Evolutionary conservation across 192 early-diverging fungal genomes (phyloP).

Genomic region (Phlyctochytrium planicorne): DNA sequence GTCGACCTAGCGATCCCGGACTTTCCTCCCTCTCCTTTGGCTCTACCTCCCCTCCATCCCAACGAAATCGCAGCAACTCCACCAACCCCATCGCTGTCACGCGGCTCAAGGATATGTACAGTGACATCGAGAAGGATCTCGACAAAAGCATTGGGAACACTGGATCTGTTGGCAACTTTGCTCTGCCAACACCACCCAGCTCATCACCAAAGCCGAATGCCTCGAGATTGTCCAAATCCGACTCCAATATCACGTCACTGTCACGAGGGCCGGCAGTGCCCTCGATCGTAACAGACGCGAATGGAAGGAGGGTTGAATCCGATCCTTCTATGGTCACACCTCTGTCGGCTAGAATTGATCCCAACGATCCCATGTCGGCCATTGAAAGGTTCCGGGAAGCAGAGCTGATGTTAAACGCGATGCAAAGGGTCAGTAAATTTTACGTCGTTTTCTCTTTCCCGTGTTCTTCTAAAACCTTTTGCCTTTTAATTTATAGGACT

Average conservation of each 20-base stretch:
- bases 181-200: too few species aligned
- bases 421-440: constrained; percentile 26
- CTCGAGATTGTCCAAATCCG: not conserved
- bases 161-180: not conserved
- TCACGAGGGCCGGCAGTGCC: not conserved
- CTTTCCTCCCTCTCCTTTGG: not conserved
- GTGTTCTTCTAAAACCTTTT: constrained; percentile 3
- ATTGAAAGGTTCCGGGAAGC: constrained; percentile 32
- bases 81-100: constrained; percentile 5
- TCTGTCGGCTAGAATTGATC: not conserved
- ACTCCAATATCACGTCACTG: not conserved
- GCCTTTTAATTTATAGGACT: constrained; percentile 5
- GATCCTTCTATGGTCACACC: not conserved
- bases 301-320: not conserved
- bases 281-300: constrained; percentile 2
- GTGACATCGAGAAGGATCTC: constrained; percentile 11
- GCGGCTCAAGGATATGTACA: constrained; percentile 8
- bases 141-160: not conserved
- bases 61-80: constrained; percentile 16
- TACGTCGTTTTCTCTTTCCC: not conserved
- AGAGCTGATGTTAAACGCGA: constrained; percentile 26
- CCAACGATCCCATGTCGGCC: constrained; percentile 10
- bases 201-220: not conserved
- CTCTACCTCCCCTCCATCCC: not conserved
- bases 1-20: not conserved